Percentiles rank a stretch among this genome's conserved stretches.
phyloP scores from a whole-genome alignment of 257 asterid genomes.

The Nicotiana noctiflora region DNA sequence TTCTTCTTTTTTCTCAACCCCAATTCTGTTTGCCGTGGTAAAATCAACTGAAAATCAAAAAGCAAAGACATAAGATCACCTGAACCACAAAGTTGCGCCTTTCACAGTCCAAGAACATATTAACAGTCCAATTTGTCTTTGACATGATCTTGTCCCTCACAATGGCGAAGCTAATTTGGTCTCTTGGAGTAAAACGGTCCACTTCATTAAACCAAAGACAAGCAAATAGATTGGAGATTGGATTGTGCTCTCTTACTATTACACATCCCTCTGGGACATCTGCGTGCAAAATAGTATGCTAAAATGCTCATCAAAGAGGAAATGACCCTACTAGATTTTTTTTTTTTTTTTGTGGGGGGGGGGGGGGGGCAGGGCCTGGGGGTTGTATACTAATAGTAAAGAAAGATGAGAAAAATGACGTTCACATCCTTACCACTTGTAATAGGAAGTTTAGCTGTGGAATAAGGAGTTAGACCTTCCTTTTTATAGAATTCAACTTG shows the following conservation, averaged over 20 bases:
- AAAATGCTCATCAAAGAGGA: neutral
- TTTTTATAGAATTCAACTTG: conserved; percentile 73
- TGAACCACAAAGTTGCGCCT: conserved; percentile 90
- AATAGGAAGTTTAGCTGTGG: conserved; percentile 65
- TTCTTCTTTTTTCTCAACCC: neutral
- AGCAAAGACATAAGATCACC: conserved; percentile 34
- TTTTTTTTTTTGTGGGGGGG: too few species aligned
- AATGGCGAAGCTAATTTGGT: conserved; percentile 85
- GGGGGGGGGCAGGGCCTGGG: neutral
- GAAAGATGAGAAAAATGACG: neutral
- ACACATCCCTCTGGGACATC: conserved; percentile 99
- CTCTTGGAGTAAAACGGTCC: conserved; percentile 91
- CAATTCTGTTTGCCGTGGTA: neutral
- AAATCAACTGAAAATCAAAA: neutral
- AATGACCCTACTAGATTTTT: too few species aligned
- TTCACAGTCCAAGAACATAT: conserved; percentile 93
- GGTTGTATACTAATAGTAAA: neutral
- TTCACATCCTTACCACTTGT: conserved; percentile 55
- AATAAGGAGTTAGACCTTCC: conserved; percentile 84
- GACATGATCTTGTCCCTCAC: conserved; percentile 77
- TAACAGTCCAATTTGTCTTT: conserved; percentile 70
- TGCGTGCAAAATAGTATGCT: conserved; percentile 18
- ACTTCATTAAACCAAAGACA: conserved; percentile 97
- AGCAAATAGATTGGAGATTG: conserved; percentile 81
- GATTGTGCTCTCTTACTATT: conserved; percentile 76